Evolutionary conservation across 768 basidiomycete species (phyloP).

Genomic region (Pseudohyphozyma bogoriensis): DNA sequence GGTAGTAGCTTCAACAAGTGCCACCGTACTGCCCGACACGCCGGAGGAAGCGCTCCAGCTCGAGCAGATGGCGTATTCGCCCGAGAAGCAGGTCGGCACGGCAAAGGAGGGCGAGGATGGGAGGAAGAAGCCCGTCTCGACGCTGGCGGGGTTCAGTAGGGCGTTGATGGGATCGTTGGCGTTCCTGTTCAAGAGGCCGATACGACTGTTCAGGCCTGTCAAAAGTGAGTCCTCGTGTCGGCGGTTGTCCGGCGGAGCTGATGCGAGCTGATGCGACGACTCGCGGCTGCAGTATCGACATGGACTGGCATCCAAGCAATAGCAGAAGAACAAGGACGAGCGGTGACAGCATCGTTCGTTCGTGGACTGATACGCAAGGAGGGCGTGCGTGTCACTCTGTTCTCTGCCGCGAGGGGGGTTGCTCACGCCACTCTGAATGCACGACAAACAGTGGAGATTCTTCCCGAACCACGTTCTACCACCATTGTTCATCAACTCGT

Average conservation of each 20-base stretch:
- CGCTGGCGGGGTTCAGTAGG: constrained; percentile 3
- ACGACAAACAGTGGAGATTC: constrained; percentile 20
- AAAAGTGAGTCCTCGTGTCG: constrained; percentile 7
- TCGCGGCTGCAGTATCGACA: constrained; percentile 27
- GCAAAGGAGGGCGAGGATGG: background rate
- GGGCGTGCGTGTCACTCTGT: background rate
- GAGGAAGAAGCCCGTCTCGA: constrained; percentile 1
- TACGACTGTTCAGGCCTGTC: constrained; percentile 26
- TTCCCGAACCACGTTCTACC: constrained; percentile 22
- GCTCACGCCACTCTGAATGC: too few species aligned
- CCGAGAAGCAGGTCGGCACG: too few species aligned
- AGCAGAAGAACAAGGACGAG: constrained; percentile 17
- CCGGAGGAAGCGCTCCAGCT: too few species aligned
- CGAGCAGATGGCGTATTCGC: too few species aligned
- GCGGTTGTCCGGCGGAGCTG: background rate
- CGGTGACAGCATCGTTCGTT: constrained; percentile 14
- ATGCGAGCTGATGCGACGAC: too few species aligned
- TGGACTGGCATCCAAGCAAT: constrained; percentile 28
- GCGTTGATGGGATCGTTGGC: constrained; percentile 17
- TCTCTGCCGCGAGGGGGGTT: too few species aligned
- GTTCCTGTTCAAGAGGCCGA: constrained; percentile 25
- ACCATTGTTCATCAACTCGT: constrained; percentile 26
- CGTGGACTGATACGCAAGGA: constrained; percentile 16
- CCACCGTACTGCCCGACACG: too few species aligned
- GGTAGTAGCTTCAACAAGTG: too few species aligned